Evolutionary conservation across 169 alveolate genomes (phyloP).

Genomic region (Cyclospora cayetanensis): DNA sequence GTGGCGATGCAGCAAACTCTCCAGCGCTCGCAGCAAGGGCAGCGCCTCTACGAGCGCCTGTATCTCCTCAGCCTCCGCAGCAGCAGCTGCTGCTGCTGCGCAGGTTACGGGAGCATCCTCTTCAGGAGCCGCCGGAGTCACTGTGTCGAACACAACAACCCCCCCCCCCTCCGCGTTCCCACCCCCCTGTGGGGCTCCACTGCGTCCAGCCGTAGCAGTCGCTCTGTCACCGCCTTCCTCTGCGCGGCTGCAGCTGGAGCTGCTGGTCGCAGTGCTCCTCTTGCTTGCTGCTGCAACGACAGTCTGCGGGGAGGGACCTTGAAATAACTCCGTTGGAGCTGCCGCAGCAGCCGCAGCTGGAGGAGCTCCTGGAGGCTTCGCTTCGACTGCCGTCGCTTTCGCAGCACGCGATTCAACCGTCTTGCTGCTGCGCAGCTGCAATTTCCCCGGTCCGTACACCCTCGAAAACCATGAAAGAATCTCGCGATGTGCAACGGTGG

Average conservation of each 20-base stretch:
- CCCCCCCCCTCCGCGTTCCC: not conserved
- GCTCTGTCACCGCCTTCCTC: not conserved
- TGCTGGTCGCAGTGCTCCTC: not conserved
- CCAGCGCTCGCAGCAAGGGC: constrained; percentile 7
- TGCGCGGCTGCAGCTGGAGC: not conserved
- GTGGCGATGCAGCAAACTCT: constrained; percentile 29
- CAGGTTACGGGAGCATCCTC: not conserved
- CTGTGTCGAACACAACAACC: not conserved
- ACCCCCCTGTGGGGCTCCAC: not conserved
- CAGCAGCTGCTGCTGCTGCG: constrained; percentile 39
- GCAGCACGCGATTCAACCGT: not conserved
- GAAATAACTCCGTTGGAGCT: not conserved
- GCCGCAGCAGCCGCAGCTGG: not conserved
- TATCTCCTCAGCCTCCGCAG: constrained; percentile 2
- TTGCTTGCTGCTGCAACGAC: constrained; percentile 6
- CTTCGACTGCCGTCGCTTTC: not conserved
- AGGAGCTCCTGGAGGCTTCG: not conserved
- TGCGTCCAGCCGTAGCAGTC: no score
- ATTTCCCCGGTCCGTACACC: not conserved
- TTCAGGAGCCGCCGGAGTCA: not conserved
- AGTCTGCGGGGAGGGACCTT: not conserved
- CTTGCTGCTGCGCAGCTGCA: not conserved
- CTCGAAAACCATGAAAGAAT: not conserved
- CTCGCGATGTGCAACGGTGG: constrained; percentile 9
- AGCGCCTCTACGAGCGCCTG: constrained; percentile 13